Evolutionary conservation across 805 yeast genomes (phyloP).

Genomic region (Starmerella apicola): DNA sequence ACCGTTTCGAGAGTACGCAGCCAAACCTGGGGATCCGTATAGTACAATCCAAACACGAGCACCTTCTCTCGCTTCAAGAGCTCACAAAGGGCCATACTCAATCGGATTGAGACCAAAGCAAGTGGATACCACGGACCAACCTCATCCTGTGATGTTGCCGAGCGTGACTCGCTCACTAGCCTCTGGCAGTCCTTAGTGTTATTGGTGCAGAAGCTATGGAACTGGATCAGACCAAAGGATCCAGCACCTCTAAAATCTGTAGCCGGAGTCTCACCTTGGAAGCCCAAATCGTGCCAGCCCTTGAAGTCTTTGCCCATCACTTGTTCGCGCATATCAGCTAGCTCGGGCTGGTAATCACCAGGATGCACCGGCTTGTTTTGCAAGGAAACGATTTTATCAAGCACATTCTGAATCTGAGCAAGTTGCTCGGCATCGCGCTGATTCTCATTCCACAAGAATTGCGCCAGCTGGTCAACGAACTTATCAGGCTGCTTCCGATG

Average conservation of each 20-base stretch:
- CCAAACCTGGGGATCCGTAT: background rate
- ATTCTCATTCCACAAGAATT: conserved; percentile 4
- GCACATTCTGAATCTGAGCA: background rate
- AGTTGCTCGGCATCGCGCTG: conserved; percentile 8
- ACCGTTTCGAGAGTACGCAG: conserved; percentile 4
- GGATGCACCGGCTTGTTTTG: conserved; percentile 1
- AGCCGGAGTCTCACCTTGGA: conserved; percentile 30
- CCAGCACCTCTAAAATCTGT: conserved; percentile 31
- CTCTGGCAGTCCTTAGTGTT: conserved; percentile 8
- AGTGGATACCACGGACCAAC: conserved; percentile 26
- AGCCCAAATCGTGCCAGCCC: conserved; percentile 30
- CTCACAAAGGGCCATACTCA: conserved; percentile 16
- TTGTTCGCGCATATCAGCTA: background rate
- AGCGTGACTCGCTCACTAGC: conserved; percentile 22
- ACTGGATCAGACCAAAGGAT: conserved; percentile 21
- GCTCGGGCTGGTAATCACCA: background rate
- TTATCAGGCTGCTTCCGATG: conserved; percentile 4
- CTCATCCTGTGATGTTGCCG: conserved; percentile 5
- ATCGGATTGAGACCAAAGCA: conserved; percentile 27
- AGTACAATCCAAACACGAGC: conserved; percentile 6
- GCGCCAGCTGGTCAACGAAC: conserved; percentile 8
- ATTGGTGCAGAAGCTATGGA: conserved; percentile 18
- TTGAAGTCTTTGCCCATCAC: background rate
- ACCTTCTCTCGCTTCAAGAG: conserved; percentile 9
- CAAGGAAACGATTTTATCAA: conserved; percentile 1